phyloP scores from a whole-genome alignment of 768 basidiomycete genomes.

The Agaricus subrufescens region DNA sequence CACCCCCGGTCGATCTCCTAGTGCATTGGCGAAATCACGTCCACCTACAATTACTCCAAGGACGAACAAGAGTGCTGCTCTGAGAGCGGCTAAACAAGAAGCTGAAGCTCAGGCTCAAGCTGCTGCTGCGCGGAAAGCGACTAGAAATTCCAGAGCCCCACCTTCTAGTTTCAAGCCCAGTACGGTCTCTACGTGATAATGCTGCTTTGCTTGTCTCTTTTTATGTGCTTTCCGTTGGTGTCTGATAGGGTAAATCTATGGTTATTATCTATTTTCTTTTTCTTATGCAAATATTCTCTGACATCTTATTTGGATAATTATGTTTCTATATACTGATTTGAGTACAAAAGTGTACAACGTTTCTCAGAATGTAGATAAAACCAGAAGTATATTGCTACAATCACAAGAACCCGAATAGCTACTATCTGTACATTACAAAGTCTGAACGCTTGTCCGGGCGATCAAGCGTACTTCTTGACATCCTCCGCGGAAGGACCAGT shows the following conservation, averaged over 20 bases:
- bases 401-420: background rate
- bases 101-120: conserved; percentile 40
- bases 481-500: conserved; percentile 66
- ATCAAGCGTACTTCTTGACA: conserved; percentile 51
- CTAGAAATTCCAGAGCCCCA: conserved; percentile 23
- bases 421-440: too few relatives aligned
- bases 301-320: background rate
- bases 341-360: too few relatives aligned
- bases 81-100: conserved; percentile 68
- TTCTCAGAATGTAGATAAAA: background rate
- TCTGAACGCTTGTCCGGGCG: too few relatives aligned
- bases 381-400: background rate
- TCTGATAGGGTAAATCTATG: background rate
- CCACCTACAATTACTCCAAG: conserved; percentile 65
- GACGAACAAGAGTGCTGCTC: conserved; percentile 67
- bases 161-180: conserved; percentile 38
- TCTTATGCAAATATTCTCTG: background rate
- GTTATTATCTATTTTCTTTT: background rate
- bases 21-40: conserved; percentile 26
- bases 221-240: background rate
- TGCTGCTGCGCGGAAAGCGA: conserved; percentile 29
- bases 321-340: background rate
- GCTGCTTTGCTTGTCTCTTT: background rate
- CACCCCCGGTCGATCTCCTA: conserved; percentile 9
- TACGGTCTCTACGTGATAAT: conserved; percentile 15